These are phyloP conservation scores for Strobilomyces dryophilus DNA, from an alignment of 768 basidiomycete species.

Conservation along the genomic window DNA sequence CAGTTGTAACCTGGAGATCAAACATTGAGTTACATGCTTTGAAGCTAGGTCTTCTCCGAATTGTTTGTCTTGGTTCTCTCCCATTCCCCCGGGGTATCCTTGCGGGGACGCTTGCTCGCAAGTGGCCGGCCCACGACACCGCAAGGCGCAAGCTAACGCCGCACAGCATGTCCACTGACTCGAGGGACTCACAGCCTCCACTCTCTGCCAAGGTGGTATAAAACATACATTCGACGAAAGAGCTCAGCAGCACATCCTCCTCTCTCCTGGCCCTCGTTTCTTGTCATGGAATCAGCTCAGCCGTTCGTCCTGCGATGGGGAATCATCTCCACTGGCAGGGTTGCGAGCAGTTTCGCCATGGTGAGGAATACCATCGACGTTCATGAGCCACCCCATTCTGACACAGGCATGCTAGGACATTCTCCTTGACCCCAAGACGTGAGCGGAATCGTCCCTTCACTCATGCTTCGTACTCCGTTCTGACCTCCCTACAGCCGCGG, in stretches of 20 bases:
- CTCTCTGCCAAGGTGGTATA: too few relatives aligned
- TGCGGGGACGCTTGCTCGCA: too few relatives aligned
- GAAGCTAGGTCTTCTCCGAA: too few relatives aligned
- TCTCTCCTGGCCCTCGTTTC: neutral
- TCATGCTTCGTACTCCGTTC: neutral
- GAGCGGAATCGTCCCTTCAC: slow-evolving; percentile 22
- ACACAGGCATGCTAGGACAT: slow-evolving; percentile 51
- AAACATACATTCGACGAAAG: too few relatives aligned
- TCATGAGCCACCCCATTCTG: neutral
- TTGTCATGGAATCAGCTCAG: slow-evolving; percentile 22
- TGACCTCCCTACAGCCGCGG: slow-evolving; percentile 45
- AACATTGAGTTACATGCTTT: too few relatives aligned
- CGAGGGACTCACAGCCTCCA: too few relatives aligned
- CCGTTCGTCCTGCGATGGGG: slow-evolving; percentile 71
- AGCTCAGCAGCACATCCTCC: neutral
- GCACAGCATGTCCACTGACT: too few relatives aligned
- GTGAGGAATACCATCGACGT: slow-evolving; percentile 33
- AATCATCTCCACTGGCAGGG: slow-evolving; percentile 81
- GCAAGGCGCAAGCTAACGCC: too few relatives aligned
- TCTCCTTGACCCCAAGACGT: slow-evolving; percentile 72
- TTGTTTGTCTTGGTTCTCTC: too few relatives aligned
- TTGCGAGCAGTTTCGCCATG: slow-evolving; percentile 64
- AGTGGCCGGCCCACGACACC: too few relatives aligned
- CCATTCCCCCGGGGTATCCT: too few relatives aligned
- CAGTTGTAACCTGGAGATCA: too few relatives aligned